Percentiles rank a stretch among this genome's conserved stretches.
Evolutionary conservation across 208 protist species (phyloP).

Genomic region (Leishmania amazonensis): DNA sequence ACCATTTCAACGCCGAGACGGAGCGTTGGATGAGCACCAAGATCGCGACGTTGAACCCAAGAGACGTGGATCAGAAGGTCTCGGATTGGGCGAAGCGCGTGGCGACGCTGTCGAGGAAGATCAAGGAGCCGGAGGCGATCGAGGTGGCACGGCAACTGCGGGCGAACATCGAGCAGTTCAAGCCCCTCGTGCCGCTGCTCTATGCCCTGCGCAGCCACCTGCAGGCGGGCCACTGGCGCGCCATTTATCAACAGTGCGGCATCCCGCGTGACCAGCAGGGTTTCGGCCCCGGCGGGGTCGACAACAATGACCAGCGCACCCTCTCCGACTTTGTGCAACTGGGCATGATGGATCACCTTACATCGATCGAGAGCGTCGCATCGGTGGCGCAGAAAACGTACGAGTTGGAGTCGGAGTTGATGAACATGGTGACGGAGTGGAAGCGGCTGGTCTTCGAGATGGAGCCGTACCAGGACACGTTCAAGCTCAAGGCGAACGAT

Average conservation of each 20-base stretch:
- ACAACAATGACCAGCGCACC: constrained; percentile 82
- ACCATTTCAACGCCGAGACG: constrained; percentile 78
- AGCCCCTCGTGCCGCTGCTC: constrained; percentile 92
- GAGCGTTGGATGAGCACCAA: constrained; percentile 92
- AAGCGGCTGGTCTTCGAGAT: constrained; percentile 94
- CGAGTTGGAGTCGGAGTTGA: constrained; percentile 92
- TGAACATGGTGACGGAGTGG: constrained; percentile 94
- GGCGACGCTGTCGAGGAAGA: constrained; percentile 78
- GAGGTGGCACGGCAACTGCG: constrained; percentile 78
- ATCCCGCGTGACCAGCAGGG: constrained; percentile 85
- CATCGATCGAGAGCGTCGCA: constrained; percentile 86
- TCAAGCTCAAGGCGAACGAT: constrained; percentile 94
- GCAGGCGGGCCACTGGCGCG: constrained; percentile 93
- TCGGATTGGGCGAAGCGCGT: constrained; percentile 84
- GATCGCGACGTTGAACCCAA: constrained; percentile 78
- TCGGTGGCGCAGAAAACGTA: constrained; percentile 90
- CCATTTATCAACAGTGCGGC: constrained; percentile 89
- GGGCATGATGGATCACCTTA: constrained; percentile 83
- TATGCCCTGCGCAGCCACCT: constrained; percentile 94
- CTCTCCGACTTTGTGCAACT: constrained; percentile 88
- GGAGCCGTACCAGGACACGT: constrained; percentile 93
- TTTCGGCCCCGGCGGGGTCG: constrained; percentile 75
- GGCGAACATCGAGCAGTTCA: constrained; percentile 93
- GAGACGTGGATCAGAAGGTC: constrained; percentile 86
- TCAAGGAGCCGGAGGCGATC: constrained; percentile 86